Percentiles rank a stretch among this genome's conserved stretches.
Conservation (phyloP, 2,329 filamentous ascomycete species). For the Colletotrichum melonis region DNA sequence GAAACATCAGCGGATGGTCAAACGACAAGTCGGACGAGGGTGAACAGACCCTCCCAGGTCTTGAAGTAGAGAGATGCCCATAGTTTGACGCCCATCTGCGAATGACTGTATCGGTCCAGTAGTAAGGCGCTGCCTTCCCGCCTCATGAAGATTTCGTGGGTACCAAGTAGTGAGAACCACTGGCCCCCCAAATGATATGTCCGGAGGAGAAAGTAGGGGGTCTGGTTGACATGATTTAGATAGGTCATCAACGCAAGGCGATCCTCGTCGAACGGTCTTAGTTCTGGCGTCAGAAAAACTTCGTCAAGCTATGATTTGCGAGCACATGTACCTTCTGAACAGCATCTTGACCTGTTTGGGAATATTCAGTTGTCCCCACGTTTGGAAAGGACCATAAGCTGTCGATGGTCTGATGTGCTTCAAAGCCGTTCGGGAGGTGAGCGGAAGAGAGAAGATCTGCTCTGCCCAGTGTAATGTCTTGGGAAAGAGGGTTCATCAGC, state of each 20-base stretch:
- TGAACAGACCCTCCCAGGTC: slow-evolving; percentile 67
- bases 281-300: not conserved
- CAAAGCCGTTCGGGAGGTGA: slow-evolving; percentile 62
- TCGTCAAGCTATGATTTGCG: not conserved
- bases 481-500: not conserved
- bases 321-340: slow-evolving; percentile 60
- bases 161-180: slow-evolving; percentile 62
- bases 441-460: slow-evolving; percentile 67
- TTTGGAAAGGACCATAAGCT: slow-evolving; percentile 58
- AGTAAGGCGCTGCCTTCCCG: slow-evolving; percentile 61
- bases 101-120: slow-evolving; percentile 63
- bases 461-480: slow-evolving; percentile 70
- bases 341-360: slow-evolving; percentile 61
- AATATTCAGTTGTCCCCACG: slow-evolving; percentile 56
- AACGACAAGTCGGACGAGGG: not conserved
- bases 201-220: slow-evolving; percentile 61
- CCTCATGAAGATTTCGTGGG: slow-evolving; percentile 65
- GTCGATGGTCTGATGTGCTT: slow-evolving; percentile 52
- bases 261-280: slow-evolving; percentile 50
- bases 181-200: slow-evolving; percentile 51
- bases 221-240: slow-evolving; percentile 54
- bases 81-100: slow-evolving; percentile 54
- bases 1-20: slow-evolving; percentile 35
- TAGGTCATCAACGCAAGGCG: slow-evolving; percentile 65
- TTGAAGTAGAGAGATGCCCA: slow-evolving; percentile 69